Percentiles rank a stretch among this genome's conserved stretches.
Conservation (phyloP, 1,284 basidiomycete species). For the Kwoniella shivajii region DNA sequence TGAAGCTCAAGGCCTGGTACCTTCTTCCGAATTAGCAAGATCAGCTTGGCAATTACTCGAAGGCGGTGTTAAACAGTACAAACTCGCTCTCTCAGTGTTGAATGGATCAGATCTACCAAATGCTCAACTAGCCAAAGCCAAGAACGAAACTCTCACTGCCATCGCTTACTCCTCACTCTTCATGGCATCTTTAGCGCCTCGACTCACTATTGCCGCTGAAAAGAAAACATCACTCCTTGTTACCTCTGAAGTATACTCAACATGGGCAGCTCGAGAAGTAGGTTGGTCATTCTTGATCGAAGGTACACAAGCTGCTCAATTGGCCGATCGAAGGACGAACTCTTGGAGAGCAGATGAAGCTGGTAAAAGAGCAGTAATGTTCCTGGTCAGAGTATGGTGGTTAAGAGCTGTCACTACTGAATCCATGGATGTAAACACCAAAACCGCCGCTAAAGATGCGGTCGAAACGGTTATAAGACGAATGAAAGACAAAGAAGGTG, state of each 20-base stretch:
- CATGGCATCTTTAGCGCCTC: constrained; percentile 42
- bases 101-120: constrained; percentile 33
- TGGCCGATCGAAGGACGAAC: constrained; percentile 43
- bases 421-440: constrained; percentile 42
- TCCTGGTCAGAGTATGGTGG: constrained; percentile 50
- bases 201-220: constrained; percentile 40
- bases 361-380: constrained; percentile 47
- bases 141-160: constrained; percentile 41
- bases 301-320: constrained; percentile 39
- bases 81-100: constrained; percentile 45
- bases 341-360: constrained; percentile 46
- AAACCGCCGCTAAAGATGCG: constrained; percentile 42
- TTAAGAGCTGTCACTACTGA: constrained; percentile 47
- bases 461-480: constrained; percentile 47
- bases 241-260: constrained; percentile 52
- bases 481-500: constrained; percentile 46
- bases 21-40: constrained; percentile 40
- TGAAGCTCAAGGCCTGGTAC: constrained; percentile 24
- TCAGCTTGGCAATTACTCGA: constrained; percentile 47
- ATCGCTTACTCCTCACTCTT: constrained; percentile 45
- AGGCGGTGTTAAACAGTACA: constrained; percentile 47
- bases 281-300: constrained; percentile 54
- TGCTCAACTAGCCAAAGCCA: constrained; percentile 36
- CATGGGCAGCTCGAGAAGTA: constrained; percentile 53
- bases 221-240: constrained; percentile 43